Conservation (phyloP, 2,329 filamentous ascomycete genomes). For the Stylonectria norvegica region DNA sequence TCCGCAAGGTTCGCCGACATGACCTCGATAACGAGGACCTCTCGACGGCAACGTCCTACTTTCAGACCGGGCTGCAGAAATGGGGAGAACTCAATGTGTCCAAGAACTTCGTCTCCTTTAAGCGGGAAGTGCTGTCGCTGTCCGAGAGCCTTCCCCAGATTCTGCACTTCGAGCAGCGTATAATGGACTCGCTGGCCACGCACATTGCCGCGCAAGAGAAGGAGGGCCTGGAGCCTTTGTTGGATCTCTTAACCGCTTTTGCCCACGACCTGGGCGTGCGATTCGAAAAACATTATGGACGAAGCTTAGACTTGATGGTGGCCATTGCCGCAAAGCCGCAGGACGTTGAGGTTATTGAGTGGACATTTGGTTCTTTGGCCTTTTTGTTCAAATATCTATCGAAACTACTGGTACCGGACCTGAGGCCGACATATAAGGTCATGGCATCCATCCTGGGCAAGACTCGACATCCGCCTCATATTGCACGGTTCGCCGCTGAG, state of each 20-base stretch:
- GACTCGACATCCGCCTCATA: constrained; percentile 76
- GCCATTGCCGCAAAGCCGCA: constrained; percentile 73
- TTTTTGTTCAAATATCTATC: constrained; percentile 98
- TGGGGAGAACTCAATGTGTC: constrained; percentile 93
- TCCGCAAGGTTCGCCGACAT: constrained; percentile 83
- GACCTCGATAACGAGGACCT: constrained; percentile 77
- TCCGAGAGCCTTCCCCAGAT: constrained; percentile 91
- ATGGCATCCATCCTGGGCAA: constrained; percentile 83
- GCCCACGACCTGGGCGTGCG: constrained; percentile 85
- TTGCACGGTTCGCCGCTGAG: constrained; percentile 89
- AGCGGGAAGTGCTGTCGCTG: constrained; percentile 68
- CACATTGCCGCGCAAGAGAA: constrained; percentile 76
- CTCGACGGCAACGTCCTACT: constrained; percentile 78
- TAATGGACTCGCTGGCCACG: constrained; percentile 72
- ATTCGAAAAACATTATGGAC: constrained; percentile 85
- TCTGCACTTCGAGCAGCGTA: constrained; percentile 81
- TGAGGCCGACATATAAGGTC: constrained; percentile 79
- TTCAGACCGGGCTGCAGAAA: constrained; percentile 75
- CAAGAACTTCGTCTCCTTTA: constrained; percentile 73
- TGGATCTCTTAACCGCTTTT: constrained; percentile 87
- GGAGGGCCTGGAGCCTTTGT: constrained; percentile 77
- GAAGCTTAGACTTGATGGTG: constrained; percentile 70
- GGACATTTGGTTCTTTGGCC: constrained; percentile 90
- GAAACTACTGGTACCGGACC: constrained; percentile 76
- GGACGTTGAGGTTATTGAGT: constrained; percentile 89